Evolutionary conservation across 257 asterid species (phyloP), one percentile per base, ranked within the genome.

Genomic region (Misopates orontium): DNA sequence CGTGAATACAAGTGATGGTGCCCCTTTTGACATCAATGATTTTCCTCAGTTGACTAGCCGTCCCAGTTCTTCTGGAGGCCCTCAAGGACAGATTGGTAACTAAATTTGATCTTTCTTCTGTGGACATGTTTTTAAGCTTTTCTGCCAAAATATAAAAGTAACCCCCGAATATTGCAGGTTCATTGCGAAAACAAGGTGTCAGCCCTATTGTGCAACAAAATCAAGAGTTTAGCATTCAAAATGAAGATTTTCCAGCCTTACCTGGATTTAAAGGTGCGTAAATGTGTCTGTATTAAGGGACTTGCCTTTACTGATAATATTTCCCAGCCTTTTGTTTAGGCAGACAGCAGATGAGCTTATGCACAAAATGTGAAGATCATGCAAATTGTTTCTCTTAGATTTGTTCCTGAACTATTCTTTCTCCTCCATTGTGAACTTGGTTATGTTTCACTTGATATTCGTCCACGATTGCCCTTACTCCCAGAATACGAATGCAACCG

Each of bases 41-140:
- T 94, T 94, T 76, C 99, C 99, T 65, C 97, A 88, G 78, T 85
- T 90, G 57, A 77, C 82, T 74, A 83, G 96, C 71, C 96, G 91
- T 36, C 99, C 99, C 70, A 88, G 81, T 81, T 94, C 99, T 78
- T 84, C 99, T 68, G 98, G 99, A 72, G 98, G 99, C 47, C 93
- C 95, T 42, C 97, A 88, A 82, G 98, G 96, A 64, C 99, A 86
- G 75, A 56, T 88, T 53, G 95, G 99, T 94, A 88, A 75, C 55
- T 42, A 53, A 51, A 7, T 23, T 56, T 32, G 69, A 19, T 59
- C 25, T 66, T 64, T 63, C 44, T 32, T 60, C 6, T 72, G 42
- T 53, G 51, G 47, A 62, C 44, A 67, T 73, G 53, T 54, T 22
- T 28, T 20, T 67, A 55, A 36, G 20, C 54, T 58, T 64, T 41